Conservation (phyloP, 495 filamentous ascomycete species). For the Bacidia gigantensis region DNA sequence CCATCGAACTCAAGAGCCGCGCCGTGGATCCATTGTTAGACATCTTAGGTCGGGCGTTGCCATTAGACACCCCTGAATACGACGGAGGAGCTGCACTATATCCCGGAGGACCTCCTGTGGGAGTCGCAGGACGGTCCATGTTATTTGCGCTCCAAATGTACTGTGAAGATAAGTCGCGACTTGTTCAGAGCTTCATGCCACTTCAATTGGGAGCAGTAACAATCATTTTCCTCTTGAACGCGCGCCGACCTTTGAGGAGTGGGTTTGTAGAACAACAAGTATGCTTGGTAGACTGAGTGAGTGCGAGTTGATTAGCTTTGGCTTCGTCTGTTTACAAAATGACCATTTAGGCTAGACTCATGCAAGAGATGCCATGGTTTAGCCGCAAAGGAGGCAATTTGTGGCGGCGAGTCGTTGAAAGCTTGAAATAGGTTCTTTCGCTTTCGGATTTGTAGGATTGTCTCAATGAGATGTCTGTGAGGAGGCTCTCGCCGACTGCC, state of each 20-base stretch:
- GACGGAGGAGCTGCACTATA: constrained; percentile 24
- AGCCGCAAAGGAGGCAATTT: background rate
- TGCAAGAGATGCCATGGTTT: background rate
- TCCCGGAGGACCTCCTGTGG: constrained; percentile 17
- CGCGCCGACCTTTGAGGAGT: no score
- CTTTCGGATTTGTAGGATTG: background rate
- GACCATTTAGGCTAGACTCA: background rate
- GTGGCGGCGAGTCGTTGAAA: background rate
- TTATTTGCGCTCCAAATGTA: background rate
- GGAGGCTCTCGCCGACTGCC: constrained; percentile 44
- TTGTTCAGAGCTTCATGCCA: background rate
- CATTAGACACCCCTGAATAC: constrained; percentile 21
- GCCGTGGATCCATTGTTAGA: constrained; percentile 40
- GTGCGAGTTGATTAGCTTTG: no score
- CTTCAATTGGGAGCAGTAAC: background rate
- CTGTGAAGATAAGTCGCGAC: background rate
- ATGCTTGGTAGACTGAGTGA: no score
- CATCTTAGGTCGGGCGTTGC: constrained; percentile 22
- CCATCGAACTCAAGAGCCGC: constrained; percentile 45
- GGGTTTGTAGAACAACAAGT: no score
- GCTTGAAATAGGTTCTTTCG: no score
- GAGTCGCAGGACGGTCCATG: constrained; percentile 23
- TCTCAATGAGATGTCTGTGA: constrained; percentile 28
- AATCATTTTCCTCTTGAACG: no score
- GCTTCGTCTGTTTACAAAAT: background rate